Evolutionary conservation across 345 rosid species (phyloP).

Genomic region (Clarkia xantiana): DNA sequence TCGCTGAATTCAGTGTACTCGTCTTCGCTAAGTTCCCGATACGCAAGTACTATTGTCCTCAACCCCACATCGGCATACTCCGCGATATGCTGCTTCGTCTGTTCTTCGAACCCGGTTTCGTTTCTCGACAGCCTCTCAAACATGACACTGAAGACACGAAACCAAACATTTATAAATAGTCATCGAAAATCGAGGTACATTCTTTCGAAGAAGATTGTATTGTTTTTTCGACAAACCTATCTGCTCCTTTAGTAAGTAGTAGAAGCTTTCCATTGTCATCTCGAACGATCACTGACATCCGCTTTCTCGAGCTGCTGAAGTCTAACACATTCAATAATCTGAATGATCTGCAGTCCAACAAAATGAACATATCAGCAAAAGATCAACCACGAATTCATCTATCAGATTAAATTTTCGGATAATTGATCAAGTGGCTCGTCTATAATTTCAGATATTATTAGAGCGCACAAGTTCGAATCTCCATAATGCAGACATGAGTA

Average conservation of each 20-base stretch:
- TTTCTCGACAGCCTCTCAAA: conserved; percentile 65
- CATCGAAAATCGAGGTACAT: not conserved
- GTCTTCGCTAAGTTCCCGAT: conserved; percentile 63
- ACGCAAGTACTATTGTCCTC: conserved; percentile 87
- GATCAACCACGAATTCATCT: no score
- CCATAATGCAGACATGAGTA: not conserved
- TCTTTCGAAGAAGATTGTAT: not conserved
- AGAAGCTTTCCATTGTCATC: conserved; percentile 59
- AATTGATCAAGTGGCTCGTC: no score
- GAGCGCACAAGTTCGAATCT: not conserved
- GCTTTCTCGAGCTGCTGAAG: conserved; percentile 61
- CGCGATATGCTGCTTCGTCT: conserved; percentile 50
- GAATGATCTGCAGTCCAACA: conserved; percentile 40
- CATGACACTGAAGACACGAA: conserved; percentile 47
- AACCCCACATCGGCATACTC: conserved; percentile 91
- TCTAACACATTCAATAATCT: conserved; percentile 58
- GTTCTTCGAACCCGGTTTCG: conserved; percentile 42
- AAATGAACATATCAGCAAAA: not conserved
- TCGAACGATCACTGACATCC: conserved; percentile 87
- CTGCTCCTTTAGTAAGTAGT: conserved; percentile 88
- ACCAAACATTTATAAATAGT: not conserved
- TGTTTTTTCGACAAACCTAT: conserved; percentile 44
- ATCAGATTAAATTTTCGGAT: no score
- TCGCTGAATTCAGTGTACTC: conserved; percentile 56
- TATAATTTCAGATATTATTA: no score